Evolutionary conservation across 768 basidiomycete genomes (phyloP).

Genomic region (Termitomyces eurrhizus): DNA sequence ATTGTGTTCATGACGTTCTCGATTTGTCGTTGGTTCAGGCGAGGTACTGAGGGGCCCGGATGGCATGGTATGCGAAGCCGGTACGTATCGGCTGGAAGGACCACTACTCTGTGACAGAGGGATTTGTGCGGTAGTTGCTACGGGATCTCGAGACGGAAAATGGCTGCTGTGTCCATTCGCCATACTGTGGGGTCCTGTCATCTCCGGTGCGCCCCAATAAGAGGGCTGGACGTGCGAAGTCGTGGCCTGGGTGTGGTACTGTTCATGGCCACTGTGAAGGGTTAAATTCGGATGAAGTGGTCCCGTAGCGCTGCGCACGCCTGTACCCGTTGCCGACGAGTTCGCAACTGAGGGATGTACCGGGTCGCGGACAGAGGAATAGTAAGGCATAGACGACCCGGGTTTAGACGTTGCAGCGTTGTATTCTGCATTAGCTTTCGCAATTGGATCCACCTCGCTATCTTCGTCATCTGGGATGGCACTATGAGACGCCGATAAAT

Average conservation of each 20-base stretch:
- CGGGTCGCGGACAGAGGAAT: constrained; percentile 13
- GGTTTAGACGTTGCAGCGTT: constrained; percentile 33
- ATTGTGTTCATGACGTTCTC: constrained; percentile 7
- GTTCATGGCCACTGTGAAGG: constrained; percentile 19
- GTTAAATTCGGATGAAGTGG: constrained; percentile 16
- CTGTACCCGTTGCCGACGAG: neutral
- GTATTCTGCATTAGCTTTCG: constrained; percentile 38
- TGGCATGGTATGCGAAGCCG: constrained; percentile 19
- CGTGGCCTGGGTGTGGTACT: constrained; percentile 10
- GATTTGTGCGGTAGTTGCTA: constrained; percentile 5
- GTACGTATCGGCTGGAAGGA: constrained; percentile 15
- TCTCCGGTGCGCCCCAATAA: constrained; percentile 6
- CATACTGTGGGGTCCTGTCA: neutral
- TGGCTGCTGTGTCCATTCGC: neutral
- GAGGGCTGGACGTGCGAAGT: constrained; percentile 1
- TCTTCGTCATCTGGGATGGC: constrained; percentile 34
- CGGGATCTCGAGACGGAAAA: constrained; percentile 5
- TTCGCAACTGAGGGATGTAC: neutral
- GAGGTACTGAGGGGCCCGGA: neutral
- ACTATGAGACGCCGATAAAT: constrained; percentile 20
- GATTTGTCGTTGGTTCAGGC: constrained; percentile 1
- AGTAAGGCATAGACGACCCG: constrained; percentile 23
- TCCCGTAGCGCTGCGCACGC: neutral
- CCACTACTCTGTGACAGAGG: constrained; percentile 15
- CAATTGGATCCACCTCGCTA: constrained; percentile 33